phyloP scores from a whole-genome alignment of 2,329 filamentous ascomycete species.

The Rutstroemia sp. region DNA sequence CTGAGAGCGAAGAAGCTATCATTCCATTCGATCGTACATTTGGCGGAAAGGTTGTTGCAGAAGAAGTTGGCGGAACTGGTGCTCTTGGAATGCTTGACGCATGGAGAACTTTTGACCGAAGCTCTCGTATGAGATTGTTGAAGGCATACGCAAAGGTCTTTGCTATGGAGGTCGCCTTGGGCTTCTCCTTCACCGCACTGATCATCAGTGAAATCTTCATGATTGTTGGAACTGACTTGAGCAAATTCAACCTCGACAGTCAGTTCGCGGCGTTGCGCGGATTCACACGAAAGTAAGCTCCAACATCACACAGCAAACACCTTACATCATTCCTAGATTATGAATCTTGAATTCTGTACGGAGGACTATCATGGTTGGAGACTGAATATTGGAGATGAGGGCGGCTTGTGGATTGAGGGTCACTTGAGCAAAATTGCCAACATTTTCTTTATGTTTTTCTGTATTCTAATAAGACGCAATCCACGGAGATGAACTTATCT shows the following conservation, averaged over 20 bases:
- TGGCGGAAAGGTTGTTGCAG: constrained; percentile 67
- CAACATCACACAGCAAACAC: no score
- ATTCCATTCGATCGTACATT: constrained; percentile 88
- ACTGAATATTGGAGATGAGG: no score
- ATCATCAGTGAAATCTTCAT: constrained; percentile 46
- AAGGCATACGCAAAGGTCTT: constrained; percentile 70
- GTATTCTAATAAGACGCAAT: no score
- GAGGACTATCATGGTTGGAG: no score
- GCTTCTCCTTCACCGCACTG: constrained; percentile 39
- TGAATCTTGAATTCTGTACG: no score
- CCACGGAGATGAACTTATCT: no score
- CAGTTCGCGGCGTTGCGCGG: not conserved
- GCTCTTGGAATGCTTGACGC: constrained; percentile 67
- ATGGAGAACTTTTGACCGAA: constrained; percentile 69
- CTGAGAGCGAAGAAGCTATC: constrained; percentile 74
- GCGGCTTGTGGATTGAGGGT: no score
- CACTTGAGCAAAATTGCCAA: no score
- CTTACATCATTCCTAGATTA: no score
- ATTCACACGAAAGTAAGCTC: no score
- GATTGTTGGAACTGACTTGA: constrained; percentile 28
- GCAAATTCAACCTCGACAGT: constrained; percentile 5
- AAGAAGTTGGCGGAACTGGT: constrained; percentile 64
- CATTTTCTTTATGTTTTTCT: no score
- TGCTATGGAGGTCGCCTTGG: constrained; percentile 35
- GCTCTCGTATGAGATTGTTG: constrained; percentile 65